These are phyloP conservation scores for Nicotiana rustica DNA, from an alignment of 305 asterid species.

Conservation along the genomic window DNA sequence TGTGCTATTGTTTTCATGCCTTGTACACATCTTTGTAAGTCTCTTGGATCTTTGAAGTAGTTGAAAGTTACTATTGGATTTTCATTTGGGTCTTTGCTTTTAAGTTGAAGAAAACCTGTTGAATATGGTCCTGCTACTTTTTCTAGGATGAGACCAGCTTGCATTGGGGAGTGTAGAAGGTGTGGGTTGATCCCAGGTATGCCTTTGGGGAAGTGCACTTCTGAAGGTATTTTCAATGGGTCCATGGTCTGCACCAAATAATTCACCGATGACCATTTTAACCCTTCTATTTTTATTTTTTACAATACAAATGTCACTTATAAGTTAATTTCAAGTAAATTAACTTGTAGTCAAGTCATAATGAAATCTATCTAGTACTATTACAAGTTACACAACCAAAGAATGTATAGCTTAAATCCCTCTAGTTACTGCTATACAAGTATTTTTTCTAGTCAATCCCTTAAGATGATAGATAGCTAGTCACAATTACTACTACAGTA, in stretches of 20 bases:
- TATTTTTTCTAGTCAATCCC: no score
- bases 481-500: neutral
- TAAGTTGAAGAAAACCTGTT: constrained; percentile 65
- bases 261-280: no score
- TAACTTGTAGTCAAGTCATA: no score
- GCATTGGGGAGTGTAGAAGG: constrained; percentile 16
- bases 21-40: constrained; percentile 66
- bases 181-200: constrained; percentile 25
- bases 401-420: no score
- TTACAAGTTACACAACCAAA: no score
- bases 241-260: constrained; percentile 33
- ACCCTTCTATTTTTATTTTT: no score
- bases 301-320: no score
- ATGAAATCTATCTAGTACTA: no score
- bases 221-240: constrained; percentile 30
- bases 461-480: neutral
- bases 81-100: constrained; percentile 55
- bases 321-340: no score
- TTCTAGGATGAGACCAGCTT: constrained; percentile 61
- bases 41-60: constrained; percentile 75
- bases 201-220: constrained; percentile 34
- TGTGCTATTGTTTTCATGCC: constrained; percentile 60
- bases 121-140: constrained; percentile 76
- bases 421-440: no score
- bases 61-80: constrained; percentile 80